Evolutionary conservation across 1,284 basidiomycete species (phyloP).

Genomic region (Porogramme epimiltina): DNA sequence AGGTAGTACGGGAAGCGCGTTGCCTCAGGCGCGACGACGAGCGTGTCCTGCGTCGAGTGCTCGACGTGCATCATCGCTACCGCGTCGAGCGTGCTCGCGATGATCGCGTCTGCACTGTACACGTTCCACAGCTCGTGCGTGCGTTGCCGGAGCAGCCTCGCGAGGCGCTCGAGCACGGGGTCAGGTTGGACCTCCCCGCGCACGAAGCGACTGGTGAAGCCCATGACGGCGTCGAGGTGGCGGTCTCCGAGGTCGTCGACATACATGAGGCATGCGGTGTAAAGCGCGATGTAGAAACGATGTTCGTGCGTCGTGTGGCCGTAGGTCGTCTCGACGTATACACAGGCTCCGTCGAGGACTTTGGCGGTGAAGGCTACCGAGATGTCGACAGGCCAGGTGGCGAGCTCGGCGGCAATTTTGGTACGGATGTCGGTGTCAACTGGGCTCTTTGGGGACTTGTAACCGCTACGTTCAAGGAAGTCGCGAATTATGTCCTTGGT

Average conservation of each 20-base stretch:
- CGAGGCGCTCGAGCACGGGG: slow-evolving; percentile 13
- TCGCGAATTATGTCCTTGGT: slow-evolving; percentile 5
- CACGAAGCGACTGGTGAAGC: slow-evolving; percentile 16
- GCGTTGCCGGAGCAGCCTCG: slow-evolving; percentile 6
- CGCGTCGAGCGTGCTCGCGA: slow-evolving; percentile 17
- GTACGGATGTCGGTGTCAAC: slow-evolving; percentile 1
- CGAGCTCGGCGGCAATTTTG: slow-evolving; percentile 1
- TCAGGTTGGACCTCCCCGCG: slow-evolving; percentile 10
- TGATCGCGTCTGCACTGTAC: slow-evolving; percentile 16
- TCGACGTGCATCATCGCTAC: slow-evolving; percentile 18
- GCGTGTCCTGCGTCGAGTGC: slow-evolving; percentile 5
- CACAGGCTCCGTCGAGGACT: slow-evolving; percentile 12
- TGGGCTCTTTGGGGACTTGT: slow-evolving; percentile 4
- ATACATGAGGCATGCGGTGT: slow-evolving; percentile 15
- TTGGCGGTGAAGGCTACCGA: slow-evolving; percentile 1
- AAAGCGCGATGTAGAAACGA: slow-evolving; percentile 11
- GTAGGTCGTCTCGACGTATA: slow-evolving; percentile 16
- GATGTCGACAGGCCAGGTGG: slow-evolving; percentile 5
- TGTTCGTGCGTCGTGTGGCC: slow-evolving; percentile 13
- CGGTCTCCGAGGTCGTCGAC: slow-evolving; percentile 14
- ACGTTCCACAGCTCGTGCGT: slow-evolving; percentile 14
- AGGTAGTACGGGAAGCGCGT: slow-evolving; percentile 18
- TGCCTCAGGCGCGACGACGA: slow-evolving; percentile 11
- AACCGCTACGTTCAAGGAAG: slow-evolving; percentile 3
- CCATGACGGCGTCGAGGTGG: slow-evolving; percentile 9